A percentile compares a stretch with the other conserved stretches of the same genome.
Evolutionary conservation across 768 basidiomycete species (phyloP).

Genomic region (Collybia nuda): DNA sequence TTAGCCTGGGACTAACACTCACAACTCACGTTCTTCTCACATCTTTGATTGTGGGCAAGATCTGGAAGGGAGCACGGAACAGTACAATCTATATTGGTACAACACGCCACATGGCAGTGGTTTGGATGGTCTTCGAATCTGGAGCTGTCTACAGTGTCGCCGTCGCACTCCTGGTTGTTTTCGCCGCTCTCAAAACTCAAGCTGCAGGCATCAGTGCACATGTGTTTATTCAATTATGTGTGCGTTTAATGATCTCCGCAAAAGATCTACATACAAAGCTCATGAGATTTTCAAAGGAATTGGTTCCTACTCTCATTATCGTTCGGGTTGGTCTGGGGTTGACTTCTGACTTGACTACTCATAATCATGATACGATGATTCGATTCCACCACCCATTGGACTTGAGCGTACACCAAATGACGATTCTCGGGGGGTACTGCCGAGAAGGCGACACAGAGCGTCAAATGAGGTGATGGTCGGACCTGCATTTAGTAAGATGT

Average conservation of each 20-base stretch:
- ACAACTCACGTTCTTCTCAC: not conserved
- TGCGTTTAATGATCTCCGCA: slow-evolving; percentile 1
- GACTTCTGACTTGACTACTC: too few relatives aligned
- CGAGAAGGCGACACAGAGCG: too few relatives aligned
- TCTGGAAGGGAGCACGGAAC: slow-evolving; percentile 7
- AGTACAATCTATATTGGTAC: not conserved
- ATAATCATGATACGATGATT: too few relatives aligned
- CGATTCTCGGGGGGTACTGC: too few relatives aligned
- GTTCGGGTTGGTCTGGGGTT: too few relatives aligned
- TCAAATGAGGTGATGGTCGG: too few relatives aligned
- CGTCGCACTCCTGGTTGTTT: slow-evolving; percentile 9
- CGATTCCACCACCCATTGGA: too few relatives aligned
- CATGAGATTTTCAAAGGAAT: too few relatives aligned
- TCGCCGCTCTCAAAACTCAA: slow-evolving; percentile 11
- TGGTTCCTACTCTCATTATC: too few relatives aligned
- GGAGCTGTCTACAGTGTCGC: slow-evolving; percentile 15
- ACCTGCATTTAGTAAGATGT: too few relatives aligned
- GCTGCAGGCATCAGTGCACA: slow-evolving; percentile 10
- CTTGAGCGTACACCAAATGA: too few relatives aligned
- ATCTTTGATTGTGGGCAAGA: slow-evolving; percentile 2
- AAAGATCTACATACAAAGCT: too few relatives aligned
- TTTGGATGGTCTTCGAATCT: slow-evolving; percentile 16
- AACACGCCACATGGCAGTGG: slow-evolving; percentile 8
- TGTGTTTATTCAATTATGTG: slow-evolving; percentile 13
- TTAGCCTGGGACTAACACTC: not conserved